Percentiles rank a stretch among this genome's conserved stretches.
Conservation (phyloP, 2,329 filamentous ascomycete species). For the Penicillium aurantiogriseum region DNA sequence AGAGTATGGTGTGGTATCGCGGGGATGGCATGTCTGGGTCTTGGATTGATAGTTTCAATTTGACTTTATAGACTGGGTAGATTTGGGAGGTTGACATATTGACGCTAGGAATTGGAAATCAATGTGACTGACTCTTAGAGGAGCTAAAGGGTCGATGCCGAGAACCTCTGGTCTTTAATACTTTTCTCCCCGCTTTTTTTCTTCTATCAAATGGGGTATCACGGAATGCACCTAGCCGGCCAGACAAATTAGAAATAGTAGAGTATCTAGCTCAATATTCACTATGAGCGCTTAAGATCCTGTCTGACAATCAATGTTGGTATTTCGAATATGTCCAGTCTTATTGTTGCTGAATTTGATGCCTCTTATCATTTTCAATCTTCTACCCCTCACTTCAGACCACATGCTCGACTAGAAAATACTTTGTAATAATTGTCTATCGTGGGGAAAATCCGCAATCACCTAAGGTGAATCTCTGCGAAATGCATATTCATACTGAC, state of each 20-base stretch:
- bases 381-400: neutral
- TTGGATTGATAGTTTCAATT: neutral
- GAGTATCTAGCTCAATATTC: too few relatives aligned
- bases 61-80: conserved; percentile 3
- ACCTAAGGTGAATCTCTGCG: neutral
- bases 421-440: neutral
- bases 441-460: neutral
- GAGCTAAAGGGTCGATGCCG: too few relatives aligned
- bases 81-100: neutral
- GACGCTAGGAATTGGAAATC: neutral
- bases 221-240: neutral
- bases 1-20: conserved; percentile 2
- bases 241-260: neutral
- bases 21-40: conserved; percentile 1
- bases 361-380: neutral
- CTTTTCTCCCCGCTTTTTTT: neutral
- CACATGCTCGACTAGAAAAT: neutral
- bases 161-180: neutral
- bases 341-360: neutral
- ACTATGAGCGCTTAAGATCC: neutral
- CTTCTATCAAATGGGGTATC: neutral
- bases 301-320: neutral
- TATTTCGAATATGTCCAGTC: neutral
- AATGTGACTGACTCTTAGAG: neutral
- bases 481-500: too few relatives aligned